Conservation (phyloP, 2,329 filamentous ascomycete genomes). For the Knoxdaviesia proteae region DNA sequence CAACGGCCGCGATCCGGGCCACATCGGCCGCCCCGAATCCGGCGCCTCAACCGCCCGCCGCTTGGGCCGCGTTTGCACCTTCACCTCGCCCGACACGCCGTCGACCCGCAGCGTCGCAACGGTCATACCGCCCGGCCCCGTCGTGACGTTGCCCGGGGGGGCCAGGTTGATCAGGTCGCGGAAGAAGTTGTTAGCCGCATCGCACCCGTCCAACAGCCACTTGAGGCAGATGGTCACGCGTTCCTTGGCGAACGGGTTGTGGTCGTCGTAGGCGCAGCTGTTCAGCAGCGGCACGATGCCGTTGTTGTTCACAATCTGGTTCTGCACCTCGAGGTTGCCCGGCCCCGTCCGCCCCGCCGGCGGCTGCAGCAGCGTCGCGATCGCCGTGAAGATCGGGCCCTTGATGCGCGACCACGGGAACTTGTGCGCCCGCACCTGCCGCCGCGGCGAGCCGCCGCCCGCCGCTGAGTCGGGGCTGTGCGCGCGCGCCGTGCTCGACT, state of each 20-base stretch:
- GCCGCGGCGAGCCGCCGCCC: conserved; percentile 20
- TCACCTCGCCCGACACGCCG: conserved; percentile 33
- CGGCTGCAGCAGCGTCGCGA: conserved; percentile 77
- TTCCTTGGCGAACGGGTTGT: conserved; percentile 88
- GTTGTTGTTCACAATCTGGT: conserved; percentile 66
- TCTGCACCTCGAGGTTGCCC: conserved; percentile 57
- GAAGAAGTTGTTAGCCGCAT: conserved; percentile 52
- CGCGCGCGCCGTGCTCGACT: conserved; percentile 6
- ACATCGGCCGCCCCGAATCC: too few relatives aligned
- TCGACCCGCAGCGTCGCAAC: conserved; percentile 19
- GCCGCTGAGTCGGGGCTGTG: conserved; percentile 14
- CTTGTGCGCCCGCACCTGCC: conserved; percentile 43
- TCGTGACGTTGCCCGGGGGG: conserved; percentile 9
- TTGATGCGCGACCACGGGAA: conserved; percentile 61
- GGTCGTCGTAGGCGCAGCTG: conserved; percentile 77
- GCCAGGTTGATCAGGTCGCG: conserved; percentile 34
- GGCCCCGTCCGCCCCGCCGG: conserved; percentile 39
- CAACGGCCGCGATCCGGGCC: too few relatives aligned
- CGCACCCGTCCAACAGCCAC: conserved; percentile 56
- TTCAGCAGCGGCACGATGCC: conserved; percentile 76
- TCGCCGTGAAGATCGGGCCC: conserved; percentile 75
- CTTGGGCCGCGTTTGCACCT: conserved; percentile 24
- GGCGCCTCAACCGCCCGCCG: too few relatives aligned
- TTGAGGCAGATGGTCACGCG: conserved; percentile 78
- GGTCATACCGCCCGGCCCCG: background rate